Evolutionary conservation across 1,284 basidiomycete genomes (phyloP).

Genomic region (Phaffia rhodozyma): DNA sequence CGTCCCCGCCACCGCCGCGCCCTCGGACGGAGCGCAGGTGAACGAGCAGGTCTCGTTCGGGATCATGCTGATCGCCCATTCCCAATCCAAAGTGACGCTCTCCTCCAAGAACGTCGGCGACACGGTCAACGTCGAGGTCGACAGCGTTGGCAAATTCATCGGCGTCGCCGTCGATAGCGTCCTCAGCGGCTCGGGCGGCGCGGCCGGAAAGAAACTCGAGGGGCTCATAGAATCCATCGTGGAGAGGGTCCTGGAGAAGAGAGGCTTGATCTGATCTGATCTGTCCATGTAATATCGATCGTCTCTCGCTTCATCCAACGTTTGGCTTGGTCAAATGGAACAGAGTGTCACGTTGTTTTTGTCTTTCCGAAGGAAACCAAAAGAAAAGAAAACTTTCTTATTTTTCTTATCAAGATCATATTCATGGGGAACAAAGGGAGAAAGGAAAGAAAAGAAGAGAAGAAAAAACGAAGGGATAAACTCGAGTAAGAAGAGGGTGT

Average conservation of each 20-base stretch:
- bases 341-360: too few species aligned
- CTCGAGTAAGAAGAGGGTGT: too few species aligned
- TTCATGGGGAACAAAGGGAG: too few species aligned
- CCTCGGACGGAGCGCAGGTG: conserved; percentile 19
- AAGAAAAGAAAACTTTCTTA: too few species aligned
- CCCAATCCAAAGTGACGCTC: conserved; percentile 77
- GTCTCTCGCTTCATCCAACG: too few species aligned
- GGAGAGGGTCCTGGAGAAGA: conserved; percentile 58
- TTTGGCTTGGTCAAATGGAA: too few species aligned
- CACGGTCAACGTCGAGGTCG: conserved; percentile 88
- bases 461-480: too few species aligned
- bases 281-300: too few species aligned
- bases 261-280: too few species aligned
- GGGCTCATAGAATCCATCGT: conserved; percentile 48
- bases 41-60: conserved; percentile 51
- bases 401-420: too few species aligned
- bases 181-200: conserved; percentile 43
- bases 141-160: conserved; percentile 82
- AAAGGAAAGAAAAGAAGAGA: too few species aligned
- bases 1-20: conserved; percentile 38
- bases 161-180: conserved; percentile 60
- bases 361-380: too few species aligned
- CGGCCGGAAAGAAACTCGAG: conserved; percentile 25
- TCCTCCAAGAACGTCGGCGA: conserved; percentile 61
- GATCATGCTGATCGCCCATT: conserved; percentile 92